Base-by-base conservation (phyloP, 2,329 filamentous ascomycete genomes). In the Ophiocordyceps unilateralis region DNA sequence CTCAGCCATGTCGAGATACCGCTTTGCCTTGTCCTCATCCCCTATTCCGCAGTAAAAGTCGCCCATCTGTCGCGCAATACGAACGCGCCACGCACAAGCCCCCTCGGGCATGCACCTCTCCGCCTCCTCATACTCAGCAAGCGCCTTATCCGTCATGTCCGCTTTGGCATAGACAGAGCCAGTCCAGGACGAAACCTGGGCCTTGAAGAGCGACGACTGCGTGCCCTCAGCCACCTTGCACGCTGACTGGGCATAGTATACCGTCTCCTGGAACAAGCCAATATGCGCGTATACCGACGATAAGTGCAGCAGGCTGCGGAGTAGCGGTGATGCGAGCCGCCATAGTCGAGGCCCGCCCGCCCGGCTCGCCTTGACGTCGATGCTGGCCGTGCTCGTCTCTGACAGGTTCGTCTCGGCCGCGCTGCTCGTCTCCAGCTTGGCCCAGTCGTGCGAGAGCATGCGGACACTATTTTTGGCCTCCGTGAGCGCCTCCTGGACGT, bases 201-300 rank as follows among this genome's bases (percentile, higher is more conserved):
- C 69, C 37, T 66, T 60, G 51, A 74, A 72, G 12, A 78, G 68
- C 30, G 72, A 67, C 0, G 82, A 78, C 40, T 72, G 67, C 9
- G 83, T 74, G n/a, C 72, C 75, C 45, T 72, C 69, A 20, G 84
- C 84, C 46, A 93, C 74, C 53, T 82, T 85, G 43, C 81, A 68
- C 0, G 87, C 87, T 52, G 91, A 83, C 50, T 95, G 82, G 1
- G 82, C 80, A 51, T 93, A 93, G 56, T 88, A 91, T 1, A 89
- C 64, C 2, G 89, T 89, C 57, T 96, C 89, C 46, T 85, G 79
- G 49, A 87, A 85, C 61, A 93, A 74, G 23, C 91, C 91, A 48
- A 91, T 74, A 49, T 93, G 81, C 1, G 82, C 77, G 51, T 88
- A 94, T 1, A 93, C 67, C 4, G 73, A 72, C 0, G 86, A 86